Evolutionary conservation across 179 eudicot genomes (phyloP), one percentile per base, ranked within the genome.

Genomic region (Dionaea muscipula): DNA sequence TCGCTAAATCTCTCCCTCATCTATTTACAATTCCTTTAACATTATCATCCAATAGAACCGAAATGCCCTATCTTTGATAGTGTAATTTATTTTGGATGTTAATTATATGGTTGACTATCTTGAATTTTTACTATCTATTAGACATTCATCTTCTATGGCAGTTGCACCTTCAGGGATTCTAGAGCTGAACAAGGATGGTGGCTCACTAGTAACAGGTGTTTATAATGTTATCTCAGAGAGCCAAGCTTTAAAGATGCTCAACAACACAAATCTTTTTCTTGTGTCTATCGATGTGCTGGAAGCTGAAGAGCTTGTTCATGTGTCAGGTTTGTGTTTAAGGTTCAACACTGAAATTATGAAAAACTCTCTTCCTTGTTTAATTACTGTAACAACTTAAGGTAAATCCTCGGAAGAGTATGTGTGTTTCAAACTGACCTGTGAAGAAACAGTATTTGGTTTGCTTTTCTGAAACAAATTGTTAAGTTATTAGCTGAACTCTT

Each of bases 391-490:
- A n/a, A 83, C 79, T 61, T 77, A 79, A 68, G 98, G 95, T 69
- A 75, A 72, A 50, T 87, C 86, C 75, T 70, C 65, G 50, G 86
- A 91, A 75, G 94, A 87, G 53, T 69, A 73, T 51, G 65, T 77
- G 53, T 65, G 79, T 9, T 84, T 87, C 58, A 91, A 91, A 79
- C 79, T 87, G 73, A 91, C 87, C 69, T 87, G 95, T 68, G 98
- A 91, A 71, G 98, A 87, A 76, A 87, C 98, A 68, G 98, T 91
- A 47, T 91, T 91, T 76, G 95, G 94, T 57, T 66, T 91, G 66
- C 87, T 87, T 68, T 69, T 91, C 17, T 69, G 87, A 61, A 91
- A 87, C 75, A 80, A 88, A 45, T 87, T 65, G 91, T 82, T 31
- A 87, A 77, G 70, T 80, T 87, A 70, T 65, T 91, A 72, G 68